Conservation (phyloP, 768 basidiomycete species). For the Phaffia australis region DNA sequence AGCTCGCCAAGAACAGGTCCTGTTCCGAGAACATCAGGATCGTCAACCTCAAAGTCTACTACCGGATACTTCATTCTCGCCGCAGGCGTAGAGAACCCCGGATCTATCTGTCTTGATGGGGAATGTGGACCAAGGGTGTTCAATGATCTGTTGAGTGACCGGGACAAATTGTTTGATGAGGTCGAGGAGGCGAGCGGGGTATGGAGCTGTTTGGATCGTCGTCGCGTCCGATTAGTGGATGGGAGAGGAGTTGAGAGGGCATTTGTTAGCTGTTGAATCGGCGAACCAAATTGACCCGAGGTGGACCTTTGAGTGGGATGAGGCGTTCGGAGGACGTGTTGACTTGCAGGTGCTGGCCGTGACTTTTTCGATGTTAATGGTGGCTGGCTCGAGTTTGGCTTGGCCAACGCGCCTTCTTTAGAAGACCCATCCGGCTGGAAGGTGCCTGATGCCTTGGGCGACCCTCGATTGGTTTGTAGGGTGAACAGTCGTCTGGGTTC, state of each 20-base stretch:
- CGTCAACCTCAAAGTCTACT: background rate
- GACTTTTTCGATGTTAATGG: too few relatives aligned
- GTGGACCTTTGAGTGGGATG: too few relatives aligned
- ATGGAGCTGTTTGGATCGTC: background rate
- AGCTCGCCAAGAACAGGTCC: background rate
- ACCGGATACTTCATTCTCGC: constrained; percentile 6
- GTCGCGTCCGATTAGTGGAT: background rate
- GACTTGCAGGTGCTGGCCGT: too few relatives aligned
- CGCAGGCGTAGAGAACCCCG: background rate
- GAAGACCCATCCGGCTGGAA: background rate
- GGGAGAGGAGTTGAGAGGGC: background rate
- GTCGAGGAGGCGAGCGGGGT: background rate
- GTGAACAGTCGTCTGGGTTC: too few relatives aligned
- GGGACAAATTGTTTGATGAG: background rate
- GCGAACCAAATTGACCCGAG: background rate
- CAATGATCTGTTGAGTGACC: background rate
- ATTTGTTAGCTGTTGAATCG: too few relatives aligned
- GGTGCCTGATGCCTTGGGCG: too few relatives aligned
- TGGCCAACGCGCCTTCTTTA: background rate
- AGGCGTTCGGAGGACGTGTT: too few relatives aligned
- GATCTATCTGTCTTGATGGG: too few relatives aligned
- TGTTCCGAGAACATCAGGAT: background rate
- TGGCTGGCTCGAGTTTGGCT: background rate
- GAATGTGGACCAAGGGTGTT: too few relatives aligned
- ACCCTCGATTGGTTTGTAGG: too few relatives aligned